Base-by-base conservation (phyloP, 768 basidiomycete genomes). In the Boletus tomentosulus region DNA sequence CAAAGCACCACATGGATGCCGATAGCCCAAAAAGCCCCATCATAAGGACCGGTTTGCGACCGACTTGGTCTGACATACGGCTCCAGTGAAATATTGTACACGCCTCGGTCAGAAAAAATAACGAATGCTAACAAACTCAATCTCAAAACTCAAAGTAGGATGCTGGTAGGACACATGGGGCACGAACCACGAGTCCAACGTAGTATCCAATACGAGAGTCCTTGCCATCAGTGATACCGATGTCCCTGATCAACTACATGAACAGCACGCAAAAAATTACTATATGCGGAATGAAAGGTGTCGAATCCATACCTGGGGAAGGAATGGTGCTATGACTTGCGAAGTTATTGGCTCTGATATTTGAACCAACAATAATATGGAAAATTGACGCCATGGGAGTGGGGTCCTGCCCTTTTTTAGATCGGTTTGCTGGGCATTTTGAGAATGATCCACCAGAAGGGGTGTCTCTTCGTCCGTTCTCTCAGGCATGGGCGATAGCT, bases 251-350 rank as follows among this genome's bases (percentile, higher is more conserved):
- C 42, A 70, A 11, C 68, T 68, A 52, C 12, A 42, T 10, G 10
- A 46, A 8, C 13, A 35, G 28, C 12, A 28, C 3, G 19, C n/a
- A 9, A 28, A 13, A 3, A 6, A 16, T 45, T 3, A 33, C 11
- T 12, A 25, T 27, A 6, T 12, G 4, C 38, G 6, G 25, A 31
- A 37, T n/a, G 3, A 44, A 28, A 12, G 31, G 4, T 6, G 7
- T 51, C 8, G 15, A 62, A 42, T 4, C 46, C 77, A 30, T 57
- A 85, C 86, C 74, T 70, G 67, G 6, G 85, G 85, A 39, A 83
- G 78, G 63, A 89, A 89, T 0, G 89, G 89, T 45, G 81, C 82
- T 54, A 89, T 88, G 50, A 89, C 85, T 56, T 86, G 79, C 9
- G 80, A 80, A 5, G 87, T 85, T 53, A 91, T 65, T 5, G 88